phyloP scores from a whole-genome alignment of 345 rosid species.

The Lumnitzera racemosa region DNA sequence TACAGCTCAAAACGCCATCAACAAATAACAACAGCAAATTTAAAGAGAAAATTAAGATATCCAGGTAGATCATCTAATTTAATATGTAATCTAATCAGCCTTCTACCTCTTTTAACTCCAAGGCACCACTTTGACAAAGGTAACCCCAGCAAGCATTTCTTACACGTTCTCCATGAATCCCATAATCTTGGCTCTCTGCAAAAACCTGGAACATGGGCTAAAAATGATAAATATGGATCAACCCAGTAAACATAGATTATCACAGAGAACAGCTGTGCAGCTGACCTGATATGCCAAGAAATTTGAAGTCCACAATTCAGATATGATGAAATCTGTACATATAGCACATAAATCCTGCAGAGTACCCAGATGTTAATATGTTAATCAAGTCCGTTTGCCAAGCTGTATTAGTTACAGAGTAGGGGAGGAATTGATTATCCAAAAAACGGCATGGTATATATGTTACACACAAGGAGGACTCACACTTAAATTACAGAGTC shows the following conservation, averaged over 20 bases:
- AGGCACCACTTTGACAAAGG: conserved; percentile 93
- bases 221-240: conserved; percentile 3
- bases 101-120: conserved; percentile 82
- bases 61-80: background rate
- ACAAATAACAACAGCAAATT: too few species aligned
- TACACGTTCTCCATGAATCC: conserved; percentile 91
- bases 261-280: conserved; percentile 6
- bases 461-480: too few species aligned
- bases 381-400: background rate
- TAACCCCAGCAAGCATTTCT: conserved; percentile 97
- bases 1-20: background rate
- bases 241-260: background rate
- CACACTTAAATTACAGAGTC: too few species aligned
- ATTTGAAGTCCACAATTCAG: conserved; percentile 85
- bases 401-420: too few species aligned
- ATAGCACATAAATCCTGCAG: conserved; percentile 90
- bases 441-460: too few species aligned
- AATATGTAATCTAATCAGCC: background rate
- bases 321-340: conserved; percentile 89
- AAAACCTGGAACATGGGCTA: conserved; percentile 51
- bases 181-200: conserved; percentile 98
- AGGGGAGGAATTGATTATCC: too few species aligned
- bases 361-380: conserved; percentile 3
- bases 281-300: conserved; percentile 89
- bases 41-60: too few species aligned